Evolutionary conservation across 495 filamentous ascomycete species (phyloP).

Genomic region (Bathelium albidoporum): DNA sequence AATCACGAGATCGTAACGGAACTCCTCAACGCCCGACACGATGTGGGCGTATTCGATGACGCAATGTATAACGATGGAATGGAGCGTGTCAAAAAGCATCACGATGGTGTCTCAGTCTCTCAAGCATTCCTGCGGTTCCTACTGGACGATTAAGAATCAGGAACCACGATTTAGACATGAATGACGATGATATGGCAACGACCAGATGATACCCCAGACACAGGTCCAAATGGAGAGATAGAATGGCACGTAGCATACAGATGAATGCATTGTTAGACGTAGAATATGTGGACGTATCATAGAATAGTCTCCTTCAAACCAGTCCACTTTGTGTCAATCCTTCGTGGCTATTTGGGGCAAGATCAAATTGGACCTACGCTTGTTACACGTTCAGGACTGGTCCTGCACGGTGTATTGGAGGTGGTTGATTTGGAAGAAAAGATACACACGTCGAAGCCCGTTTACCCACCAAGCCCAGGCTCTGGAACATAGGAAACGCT

Average conservation of each 20-base stretch:
- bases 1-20: slow-evolving; percentile 62
- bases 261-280: not conserved
- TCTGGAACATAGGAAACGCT: too few species aligned
- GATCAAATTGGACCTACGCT: too few species aligned
- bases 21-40: slow-evolving; percentile 50
- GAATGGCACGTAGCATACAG: not conserved
- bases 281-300: not conserved
- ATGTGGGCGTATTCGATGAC: slow-evolving; percentile 54
- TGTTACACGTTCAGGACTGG: too few species aligned
- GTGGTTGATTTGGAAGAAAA: too few species aligned
- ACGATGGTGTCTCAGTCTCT: slow-evolving; percentile 67
- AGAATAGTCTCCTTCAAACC: too few species aligned
- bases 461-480: too few species aligned
- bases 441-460: too few species aligned
- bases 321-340: too few species aligned
- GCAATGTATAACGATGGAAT: slow-evolving; percentile 56
- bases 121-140: slow-evolving; percentile 65
- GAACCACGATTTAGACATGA: not conserved
- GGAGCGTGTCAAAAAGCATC: slow-evolving; percentile 48
- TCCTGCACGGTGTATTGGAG: too few species aligned
- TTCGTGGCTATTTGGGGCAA: too few species aligned
- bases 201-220: not conserved
- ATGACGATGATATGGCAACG: not conserved
- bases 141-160: slow-evolving; percentile 35
- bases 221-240: not conserved